phyloP scores from a whole-genome alignment of 2,329 filamentous ascomycete genomes.

The Trichoderma citrinoviride region DNA sequence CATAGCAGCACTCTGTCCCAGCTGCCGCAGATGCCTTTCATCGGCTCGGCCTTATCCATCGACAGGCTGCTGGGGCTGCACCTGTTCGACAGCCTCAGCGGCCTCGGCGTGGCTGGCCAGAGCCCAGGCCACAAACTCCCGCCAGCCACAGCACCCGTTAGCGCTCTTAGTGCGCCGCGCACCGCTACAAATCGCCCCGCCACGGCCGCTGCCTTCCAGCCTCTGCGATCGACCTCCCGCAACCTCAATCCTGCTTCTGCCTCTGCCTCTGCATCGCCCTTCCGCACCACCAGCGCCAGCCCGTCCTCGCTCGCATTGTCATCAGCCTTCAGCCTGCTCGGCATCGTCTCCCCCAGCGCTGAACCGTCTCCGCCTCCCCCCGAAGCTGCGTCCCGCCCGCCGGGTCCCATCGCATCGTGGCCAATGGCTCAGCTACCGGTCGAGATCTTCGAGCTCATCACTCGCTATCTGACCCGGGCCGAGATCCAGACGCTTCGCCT shows the following conservation, averaged over 20 bases:
- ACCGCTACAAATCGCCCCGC: constrained; percentile 16
- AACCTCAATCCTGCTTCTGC: neutral
- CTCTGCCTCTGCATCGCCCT: constrained; percentile 1
- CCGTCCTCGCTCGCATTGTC: neutral
- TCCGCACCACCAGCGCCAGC: neutral
- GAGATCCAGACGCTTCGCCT: constrained; percentile 61
- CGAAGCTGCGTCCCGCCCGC: neutral
- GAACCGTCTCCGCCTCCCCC: neutral
- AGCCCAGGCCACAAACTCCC: neutral
- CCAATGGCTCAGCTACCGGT: constrained; percentile 48
- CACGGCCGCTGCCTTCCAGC: neutral
- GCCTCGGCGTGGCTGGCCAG: neutral
- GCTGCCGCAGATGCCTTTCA: constrained; percentile 1
- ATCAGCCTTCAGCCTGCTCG: constrained; percentile 7
- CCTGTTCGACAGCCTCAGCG: constrained; percentile 12
- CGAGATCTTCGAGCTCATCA: constrained; percentile 61
- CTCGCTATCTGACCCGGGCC: constrained; percentile 52
- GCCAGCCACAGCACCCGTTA: neutral
- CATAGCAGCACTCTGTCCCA: too few species aligned
- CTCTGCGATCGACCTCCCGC: neutral
- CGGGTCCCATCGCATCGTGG: constrained; percentile 29
- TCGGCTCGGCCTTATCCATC: constrained; percentile 8
- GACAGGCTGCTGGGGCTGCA: constrained; percentile 17
- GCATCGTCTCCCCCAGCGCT: neutral
- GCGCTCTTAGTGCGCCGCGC: constrained; percentile 1